phyloP scores from a whole-genome alignment of 2,329 filamentous ascomycete genomes.

The Helicocarpus griseus region DNA sequence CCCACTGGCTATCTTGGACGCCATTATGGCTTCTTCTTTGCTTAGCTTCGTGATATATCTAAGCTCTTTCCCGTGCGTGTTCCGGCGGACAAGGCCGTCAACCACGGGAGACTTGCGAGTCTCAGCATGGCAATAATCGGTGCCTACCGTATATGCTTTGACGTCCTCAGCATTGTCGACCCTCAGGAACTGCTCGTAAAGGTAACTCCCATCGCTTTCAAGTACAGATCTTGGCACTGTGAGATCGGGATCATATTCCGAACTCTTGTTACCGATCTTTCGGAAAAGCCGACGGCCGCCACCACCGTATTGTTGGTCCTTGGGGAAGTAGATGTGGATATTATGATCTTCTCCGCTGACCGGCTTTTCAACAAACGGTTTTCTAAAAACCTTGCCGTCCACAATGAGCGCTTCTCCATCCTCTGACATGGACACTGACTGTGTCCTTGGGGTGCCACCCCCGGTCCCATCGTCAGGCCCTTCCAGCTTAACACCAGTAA shows the following conservation, averaged over 20 bases:
- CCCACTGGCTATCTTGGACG: conserved; percentile 76
- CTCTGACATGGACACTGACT: conserved; percentile 75
- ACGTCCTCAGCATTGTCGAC: conserved; percentile 97
- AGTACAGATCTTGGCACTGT: conserved; percentile 69
- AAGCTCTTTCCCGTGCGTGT: conserved; percentile 94
- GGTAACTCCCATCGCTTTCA: conserved; percentile 72
- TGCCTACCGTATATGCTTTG: conserved; percentile 94
- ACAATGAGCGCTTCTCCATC: conserved; percentile 81
- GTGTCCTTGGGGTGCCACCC: conserved; percentile 46
- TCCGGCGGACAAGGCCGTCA: conserved; percentile 87
- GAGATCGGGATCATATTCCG: conserved; percentile 76
- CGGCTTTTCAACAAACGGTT: conserved; percentile 97
- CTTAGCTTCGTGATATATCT: conserved; percentile 84
- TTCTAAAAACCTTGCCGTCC: conserved; percentile 70
- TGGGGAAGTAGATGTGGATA: conserved; percentile 94
- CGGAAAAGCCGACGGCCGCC: conserved; percentile 87
- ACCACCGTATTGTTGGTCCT: conserved; percentile 60
- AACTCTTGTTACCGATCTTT: conserved; percentile 98
- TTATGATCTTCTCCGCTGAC: conserved; percentile 99
- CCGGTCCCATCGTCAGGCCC: conserved; percentile 59
- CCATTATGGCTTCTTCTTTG: conserved; percentile 72
- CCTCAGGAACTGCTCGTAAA: conserved; percentile 94
- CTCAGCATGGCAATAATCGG: conserved; percentile 89
- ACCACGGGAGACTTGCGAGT: conserved; percentile 96
- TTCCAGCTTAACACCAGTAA: conserved; percentile 67